Conservation (phyloP, 306 rosid species). For the Prosopis cineraria region DNA sequence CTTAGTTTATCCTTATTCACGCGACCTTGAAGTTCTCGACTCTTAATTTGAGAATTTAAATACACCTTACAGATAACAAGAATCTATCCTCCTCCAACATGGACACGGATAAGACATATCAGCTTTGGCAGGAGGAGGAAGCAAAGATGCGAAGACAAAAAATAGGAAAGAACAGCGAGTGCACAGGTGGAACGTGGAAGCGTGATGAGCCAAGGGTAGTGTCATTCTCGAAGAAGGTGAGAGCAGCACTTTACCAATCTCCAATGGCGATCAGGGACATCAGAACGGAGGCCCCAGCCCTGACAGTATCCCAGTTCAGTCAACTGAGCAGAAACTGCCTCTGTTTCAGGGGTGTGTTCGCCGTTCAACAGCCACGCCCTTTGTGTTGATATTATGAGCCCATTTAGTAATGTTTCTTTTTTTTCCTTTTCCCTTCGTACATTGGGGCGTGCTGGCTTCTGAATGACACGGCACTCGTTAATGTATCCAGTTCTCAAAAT, state of each 20-base stretch:
- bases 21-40: neutral
- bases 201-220: neutral
- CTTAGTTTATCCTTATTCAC: neutral
- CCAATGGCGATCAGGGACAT: neutral
- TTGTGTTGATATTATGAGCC: neutral
- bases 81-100: neutral
- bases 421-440: neutral
- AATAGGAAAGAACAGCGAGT: neutral
- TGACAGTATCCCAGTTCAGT: constrained; percentile 13
- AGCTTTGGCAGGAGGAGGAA: neutral
- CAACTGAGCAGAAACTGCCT: neutral
- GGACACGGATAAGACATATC: neutral
- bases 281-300: neutral
- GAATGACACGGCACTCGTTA: neutral
- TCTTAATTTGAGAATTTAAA: neutral
- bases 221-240: neutral
- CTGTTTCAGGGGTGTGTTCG: neutral
- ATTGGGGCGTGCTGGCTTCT: neutral
- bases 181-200: neutral
- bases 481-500: neutral
- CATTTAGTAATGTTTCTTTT: neutral
- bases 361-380: neutral
- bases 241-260: neutral
- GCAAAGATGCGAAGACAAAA: neutral
- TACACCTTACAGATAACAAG: neutral